Percentiles rank a stretch among this genome's conserved stretches.
These are phyloP conservation scores for Pseudogymnoascus sp. DNA, from an alignment of 2,329 filamentous ascomycete genomes.

Conservation along the genomic window DNA sequence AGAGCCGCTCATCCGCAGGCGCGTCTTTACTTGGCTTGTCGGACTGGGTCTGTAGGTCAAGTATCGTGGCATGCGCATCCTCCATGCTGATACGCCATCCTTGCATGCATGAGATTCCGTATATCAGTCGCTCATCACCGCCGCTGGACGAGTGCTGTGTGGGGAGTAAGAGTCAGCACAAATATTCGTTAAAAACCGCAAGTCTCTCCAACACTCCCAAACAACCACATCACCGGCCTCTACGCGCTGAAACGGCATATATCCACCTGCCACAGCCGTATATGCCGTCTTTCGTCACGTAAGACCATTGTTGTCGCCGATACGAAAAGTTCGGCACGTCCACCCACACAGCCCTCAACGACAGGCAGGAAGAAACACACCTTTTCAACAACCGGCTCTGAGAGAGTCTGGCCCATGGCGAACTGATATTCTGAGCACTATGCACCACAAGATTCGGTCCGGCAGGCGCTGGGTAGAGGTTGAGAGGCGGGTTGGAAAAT, in stretches of 20 bases:
- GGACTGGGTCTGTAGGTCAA: conserved; percentile 66
- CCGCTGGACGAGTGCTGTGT: conserved; percentile 75
- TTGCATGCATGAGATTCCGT: conserved; percentile 97
- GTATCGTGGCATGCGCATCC: conserved; percentile 82
- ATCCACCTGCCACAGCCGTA: not conserved
- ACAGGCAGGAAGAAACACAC: conserved; percentile 44
- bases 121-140: conserved; percentile 87
- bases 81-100: conserved; percentile 99
- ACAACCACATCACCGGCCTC: not conserved
- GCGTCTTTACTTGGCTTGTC: conserved; percentile 45
- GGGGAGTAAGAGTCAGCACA: conserved; percentile 14
- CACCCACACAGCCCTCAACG: conserved; percentile 8
- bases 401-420: conserved; percentile 94
- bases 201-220: not conserved
- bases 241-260: not conserved
- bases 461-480: not conserved
- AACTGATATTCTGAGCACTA: conserved; percentile 1
- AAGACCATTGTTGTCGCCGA: not conserved
- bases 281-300: not conserved
- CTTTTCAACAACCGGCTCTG: conserved; percentile 98
- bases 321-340: conserved; percentile 2
- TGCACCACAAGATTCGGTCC: not conserved
- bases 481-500: not conserved
- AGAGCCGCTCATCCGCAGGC: conserved; percentile 62
- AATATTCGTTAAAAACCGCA: not conserved